Base-by-base conservation (phyloP, 2,329 filamentous ascomycete genomes). In the Aspergillus tanneri region DNA sequence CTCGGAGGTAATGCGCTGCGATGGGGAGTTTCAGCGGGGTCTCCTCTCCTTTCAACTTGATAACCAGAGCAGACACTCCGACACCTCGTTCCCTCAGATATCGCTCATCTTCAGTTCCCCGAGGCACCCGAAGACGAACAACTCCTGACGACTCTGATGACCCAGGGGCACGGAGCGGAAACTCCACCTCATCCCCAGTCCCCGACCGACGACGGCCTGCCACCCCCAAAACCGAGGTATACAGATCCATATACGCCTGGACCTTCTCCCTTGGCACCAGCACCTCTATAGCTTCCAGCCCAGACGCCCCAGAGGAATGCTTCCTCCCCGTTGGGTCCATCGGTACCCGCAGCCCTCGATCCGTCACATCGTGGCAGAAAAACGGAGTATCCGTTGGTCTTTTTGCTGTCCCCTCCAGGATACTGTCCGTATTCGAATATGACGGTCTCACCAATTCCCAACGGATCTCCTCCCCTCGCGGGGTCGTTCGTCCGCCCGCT, bases 291-390 rank as follows among this genome's bases (percentile, higher is more conserved):
- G 30, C 35, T 8, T 39, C 44, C 10, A 53, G 40, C 5, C 51
- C 51, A 1, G 44, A 47, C 2, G 42, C 47, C 4, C 47, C 41
- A 10, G 47, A 53, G n/a, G 51, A 32, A 39, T 53, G 51, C 2
- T 38, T 16, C 11, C 41, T 42, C 22, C 36, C 32, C 10, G 43
- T 39, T 4, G 38, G 38, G 25, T 18, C 46, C 38, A 27, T 25
- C 16, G 45, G 39, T 9, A 53, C 47, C 27, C 51, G 47, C 12
- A 39, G 25, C n/a, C 19, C 34, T 9, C 51, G 44, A 12, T 46
- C 43, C n/a, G 51, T 53, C 5, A 53, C 21, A 21, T 53, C 51
- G 41, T 53, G 51, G 25, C 51, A 53, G 44, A 53, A 53, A 27
- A 53, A 53, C 5, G 51, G 51, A 5, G 44, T 47, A 39, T 50